A percentile compares a stretch with the other conserved stretches of the same genome.
phyloP scores from a whole-genome alignment of 352 stramenopile genomes.

The Globisporangium nodosum region DNA sequence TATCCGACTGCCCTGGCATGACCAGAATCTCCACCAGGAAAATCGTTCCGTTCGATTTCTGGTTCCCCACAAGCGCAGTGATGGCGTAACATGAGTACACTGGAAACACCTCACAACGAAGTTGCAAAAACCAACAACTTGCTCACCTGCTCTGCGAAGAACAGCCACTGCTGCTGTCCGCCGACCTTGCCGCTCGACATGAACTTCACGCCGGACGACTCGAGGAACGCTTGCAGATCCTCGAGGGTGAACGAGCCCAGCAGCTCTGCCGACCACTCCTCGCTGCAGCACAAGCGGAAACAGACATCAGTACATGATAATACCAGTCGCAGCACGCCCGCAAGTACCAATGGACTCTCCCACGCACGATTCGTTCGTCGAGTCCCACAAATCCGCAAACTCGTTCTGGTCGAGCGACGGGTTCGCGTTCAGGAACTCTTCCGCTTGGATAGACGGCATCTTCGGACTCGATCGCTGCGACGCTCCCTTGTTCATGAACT shows the following conservation, averaged over 20 bases:
- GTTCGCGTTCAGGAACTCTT: constrained; percentile 60
- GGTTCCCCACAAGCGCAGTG: background rate
- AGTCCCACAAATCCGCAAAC: constrained; percentile 77
- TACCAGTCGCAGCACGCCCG: constrained; percentile 2
- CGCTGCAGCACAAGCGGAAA: constrained; percentile 21
- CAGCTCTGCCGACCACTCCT: constrained; percentile 70
- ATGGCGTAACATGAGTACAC: constrained; percentile 1
- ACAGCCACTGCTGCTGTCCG: constrained; percentile 74
- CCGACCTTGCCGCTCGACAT: constrained; percentile 68
- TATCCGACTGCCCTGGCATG: constrained; percentile 69
- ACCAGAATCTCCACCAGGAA: constrained; percentile 79
- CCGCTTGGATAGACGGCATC: constrained; percentile 27
- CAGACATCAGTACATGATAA: constrained; percentile 6
- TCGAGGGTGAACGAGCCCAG: constrained; percentile 44
- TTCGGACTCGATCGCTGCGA: constrained; percentile 13
- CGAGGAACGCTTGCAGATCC: constrained; percentile 57
- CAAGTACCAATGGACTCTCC: background rate
- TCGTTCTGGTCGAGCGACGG: constrained; percentile 38
- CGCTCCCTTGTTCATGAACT: constrained; percentile 28
- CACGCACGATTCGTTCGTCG: constrained; percentile 65
- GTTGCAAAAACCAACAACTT: background rate
- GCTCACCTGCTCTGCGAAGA: constrained; percentile 73
- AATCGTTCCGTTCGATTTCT: constrained; percentile 73
- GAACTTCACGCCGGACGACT: constrained; percentile 56
- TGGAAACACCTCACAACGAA: constrained; percentile 1